Conservation (phyloP, 1,139 yeast species). For the Pichia sp. region DNA sequence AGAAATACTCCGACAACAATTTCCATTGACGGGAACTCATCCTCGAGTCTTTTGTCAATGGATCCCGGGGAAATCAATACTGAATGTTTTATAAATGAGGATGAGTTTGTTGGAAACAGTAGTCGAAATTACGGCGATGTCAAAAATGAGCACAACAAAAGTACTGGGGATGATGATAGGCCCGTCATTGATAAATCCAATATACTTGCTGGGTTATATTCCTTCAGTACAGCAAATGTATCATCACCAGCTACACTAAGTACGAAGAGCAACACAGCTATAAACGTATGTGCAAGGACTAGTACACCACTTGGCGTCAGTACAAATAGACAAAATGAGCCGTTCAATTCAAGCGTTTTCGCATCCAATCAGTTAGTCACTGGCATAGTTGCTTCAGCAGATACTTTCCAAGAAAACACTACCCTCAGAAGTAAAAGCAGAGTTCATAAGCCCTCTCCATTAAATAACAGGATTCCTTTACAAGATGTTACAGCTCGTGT, state of each 20-base stretch:
- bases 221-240: slow-evolving; percentile 2
- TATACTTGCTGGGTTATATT: slow-evolving; percentile 13
- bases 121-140: background rate
- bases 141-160: background rate
- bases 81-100: slow-evolving; percentile 9
- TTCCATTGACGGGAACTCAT: slow-evolving; percentile 1
- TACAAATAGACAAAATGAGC: no score
- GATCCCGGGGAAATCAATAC: slow-evolving; percentile 13
- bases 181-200: slow-evolving; percentile 9
- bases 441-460: slow-evolving; percentile 8
- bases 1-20: slow-evolving; percentile 1
- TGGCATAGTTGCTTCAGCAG: no score
- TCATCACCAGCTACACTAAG: no score
- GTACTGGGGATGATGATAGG: background rate
- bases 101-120: background rate
- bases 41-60: slow-evolving; percentile 3
- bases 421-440: background rate
- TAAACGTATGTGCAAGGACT: no score
- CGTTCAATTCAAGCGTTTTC: no score
- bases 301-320: no score
- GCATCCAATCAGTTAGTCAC: no score
- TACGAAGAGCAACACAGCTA: no score
- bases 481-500: slow-evolving; percentile 6
- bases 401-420: no score
- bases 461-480: slow-evolving; percentile 5